Evolutionary conservation across 2,329 filamentous ascomycete species (phyloP), one percentile per base, ranked within the genome.

Genomic region (Sporothrix pseudoabietina): DNA sequence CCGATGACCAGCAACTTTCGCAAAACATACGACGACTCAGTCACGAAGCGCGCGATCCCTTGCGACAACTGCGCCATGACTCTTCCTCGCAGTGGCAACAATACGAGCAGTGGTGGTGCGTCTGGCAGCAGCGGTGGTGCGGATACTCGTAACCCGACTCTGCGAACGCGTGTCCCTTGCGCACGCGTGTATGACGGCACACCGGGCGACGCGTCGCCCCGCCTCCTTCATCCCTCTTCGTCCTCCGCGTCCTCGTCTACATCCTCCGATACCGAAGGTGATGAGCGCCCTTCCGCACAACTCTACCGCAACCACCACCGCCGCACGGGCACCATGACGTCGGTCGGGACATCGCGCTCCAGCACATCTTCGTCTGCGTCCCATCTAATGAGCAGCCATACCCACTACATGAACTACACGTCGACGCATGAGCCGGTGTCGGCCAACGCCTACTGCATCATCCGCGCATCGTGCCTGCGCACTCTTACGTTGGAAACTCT

Each of bases 41-140:
- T 89, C 35, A 90, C 87, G 59, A 88, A 87, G 79, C 86, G 87
- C 73, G 88, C 89, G 71, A 87, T 86, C 8, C 89, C 89, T 30
- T 92, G 90, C 79, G 88, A 90, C 75, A 92, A 91, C 80, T 92
- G 90, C 79, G 89, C 89, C 73, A 85, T 92, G 77, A 91, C 89
- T 0, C 81, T 92, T 8, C 90, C 90, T 0, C 84, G 47, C 22
- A 26, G 65, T 39, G 52, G 63, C 63, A 72, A 49, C 16, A 63
- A 59, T 14, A 71, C 12, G 14, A 7, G 69, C 70, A 69, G 65
- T 7, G 32, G 16, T 52, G 65, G 30, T 19, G 63, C 63, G 39
- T 59, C 71, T 57, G 47, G 55, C 32, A 69, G 14, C 73, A 52
- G 52, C 71, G 44, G 54, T 30, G 69, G 57, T 57, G 32, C 71